phyloP scores from a whole-genome alignment of 2,329 filamentous ascomycete genomes.

The Orbilia oligospora region DNA sequence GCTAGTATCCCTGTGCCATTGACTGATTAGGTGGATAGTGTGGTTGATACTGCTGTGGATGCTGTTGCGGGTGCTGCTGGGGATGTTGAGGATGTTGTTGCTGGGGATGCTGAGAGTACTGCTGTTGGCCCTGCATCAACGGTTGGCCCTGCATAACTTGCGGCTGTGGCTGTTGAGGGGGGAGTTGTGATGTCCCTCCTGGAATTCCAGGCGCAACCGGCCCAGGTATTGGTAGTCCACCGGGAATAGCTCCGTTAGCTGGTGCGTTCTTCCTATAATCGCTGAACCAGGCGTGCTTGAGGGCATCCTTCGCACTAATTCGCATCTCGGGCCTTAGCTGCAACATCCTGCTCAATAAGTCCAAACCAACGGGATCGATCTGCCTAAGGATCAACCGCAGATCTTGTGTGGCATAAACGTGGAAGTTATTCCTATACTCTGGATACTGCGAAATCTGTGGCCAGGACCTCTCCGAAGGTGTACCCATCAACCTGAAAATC shows the following conservation, averaged over 20 bases:
- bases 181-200: slow-evolving; percentile 51
- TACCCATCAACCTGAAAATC: slow-evolving; percentile 99
- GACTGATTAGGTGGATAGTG: slow-evolving; percentile 61
- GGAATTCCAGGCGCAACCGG: slow-evolving; percentile 44
- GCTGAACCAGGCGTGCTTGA: slow-evolving; percentile 93
- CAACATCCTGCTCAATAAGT: slow-evolving; percentile 89
- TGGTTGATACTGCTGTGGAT: slow-evolving; percentile 43
- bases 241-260: slow-evolving; percentile 50
- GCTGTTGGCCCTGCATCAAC: slow-evolving; percentile 48
- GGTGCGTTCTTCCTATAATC: slow-evolving; percentile 68
- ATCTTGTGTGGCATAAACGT: slow-evolving; percentile 93
- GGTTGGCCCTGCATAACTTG: slow-evolving; percentile 54
- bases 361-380: slow-evolving; percentile 88
- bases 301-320: slow-evolving; percentile 86
- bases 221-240: slow-evolving; percentile 52
- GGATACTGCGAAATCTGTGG: slow-evolving; percentile 93
- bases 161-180: slow-evolving; percentile 68
- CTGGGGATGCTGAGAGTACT: slow-evolving; percentile 29
- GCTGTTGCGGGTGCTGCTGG: slow-evolving; percentile 61
- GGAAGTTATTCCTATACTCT: slow-evolving; percentile 97
- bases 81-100: slow-evolving; percentile 35
- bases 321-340: slow-evolving; percentile 92
- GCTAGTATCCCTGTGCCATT: slow-evolving; percentile 58
- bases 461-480: slow-evolving; percentile 94
- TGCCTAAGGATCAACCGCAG: slow-evolving; percentile 87